phyloP scores from a whole-genome alignment of 2,329 filamentous ascomycete genomes.

The Fusarium chaquense region DNA sequence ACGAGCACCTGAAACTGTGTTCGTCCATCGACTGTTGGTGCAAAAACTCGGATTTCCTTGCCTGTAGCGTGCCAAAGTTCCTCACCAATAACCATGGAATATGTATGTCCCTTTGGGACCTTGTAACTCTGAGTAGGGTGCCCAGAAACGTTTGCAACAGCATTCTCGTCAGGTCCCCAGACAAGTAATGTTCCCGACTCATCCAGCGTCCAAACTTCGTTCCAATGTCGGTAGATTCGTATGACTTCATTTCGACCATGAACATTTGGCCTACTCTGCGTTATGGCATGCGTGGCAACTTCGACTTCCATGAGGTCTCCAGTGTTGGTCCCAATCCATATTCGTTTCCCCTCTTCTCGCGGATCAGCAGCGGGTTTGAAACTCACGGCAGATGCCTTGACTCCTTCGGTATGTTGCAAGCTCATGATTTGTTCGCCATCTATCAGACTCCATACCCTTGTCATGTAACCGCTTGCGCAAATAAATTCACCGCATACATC shows the following conservation, averaged over 20 bases:
- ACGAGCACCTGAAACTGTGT: conserved; percentile 80
- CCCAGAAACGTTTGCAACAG: conserved; percentile 78
- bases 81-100: conserved; percentile 87
- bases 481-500: conserved; percentile 90
- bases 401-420: conserved; percentile 84
- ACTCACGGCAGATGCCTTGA: conserved; percentile 82
- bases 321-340: conserved; percentile 92
- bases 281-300: conserved; percentile 76
- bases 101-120: conserved; percentile 83
- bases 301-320: conserved; percentile 94
- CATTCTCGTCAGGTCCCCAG: conserved; percentile 81
- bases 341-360: conserved; percentile 80
- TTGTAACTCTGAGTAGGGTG: conserved; percentile 80
- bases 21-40: conserved; percentile 76
- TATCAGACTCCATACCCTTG: conserved; percentile 86
- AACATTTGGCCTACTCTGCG: conserved; percentile 75
- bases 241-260: conserved; percentile 84
- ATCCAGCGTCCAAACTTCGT: conserved; percentile 94
- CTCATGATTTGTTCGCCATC: conserved; percentile 87
- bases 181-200: conserved; percentile 88
- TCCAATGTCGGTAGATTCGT: conserved; percentile 86
- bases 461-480: conserved; percentile 88
- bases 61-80: conserved; percentile 89
- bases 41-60: conserved; percentile 87
- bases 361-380: conserved; percentile 87